Evolutionary conservation across 495 filamentous ascomycete species (phyloP), one percentile per base, ranked within the genome.

Genomic region (Aspergillus taichungensis): DNA sequence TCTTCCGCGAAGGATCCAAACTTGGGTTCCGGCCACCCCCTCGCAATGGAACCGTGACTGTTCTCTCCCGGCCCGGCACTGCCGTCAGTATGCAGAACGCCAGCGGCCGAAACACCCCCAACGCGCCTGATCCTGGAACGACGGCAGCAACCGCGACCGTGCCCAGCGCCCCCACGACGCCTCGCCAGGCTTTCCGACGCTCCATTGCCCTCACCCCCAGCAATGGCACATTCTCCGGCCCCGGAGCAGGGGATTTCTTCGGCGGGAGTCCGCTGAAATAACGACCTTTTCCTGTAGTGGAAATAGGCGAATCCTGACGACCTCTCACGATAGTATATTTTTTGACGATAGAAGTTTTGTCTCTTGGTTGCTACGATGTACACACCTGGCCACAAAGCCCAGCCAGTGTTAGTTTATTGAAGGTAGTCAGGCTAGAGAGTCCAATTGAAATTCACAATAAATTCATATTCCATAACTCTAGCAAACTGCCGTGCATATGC

Each of bases 1-100:
- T 95, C 14, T 95, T 92, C 59, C 72, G 71, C 42, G 78, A 78
- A 66, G 94, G 79, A 30, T 74, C 71, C 48, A 83, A 78, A 40
- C 76, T 72, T 18, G 79, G 82, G 38, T 96, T 85, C 65, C 83
- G 84, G 46, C 82, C 85, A 1, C 89, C 87, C 34, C 61, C 66
- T 32, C 63, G 66, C 33, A 69, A 69, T 24, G 62, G 60, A 7
- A 53, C 54, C 7, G 42, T 55, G 2, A 47, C 55, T 8, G 66
- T 69, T 11, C 62, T 71, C 30, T 71, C 66, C 13, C 64, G 69
- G 14, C 69, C 69, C 6, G 67, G 67, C 28, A 73, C 69, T 8
- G 69, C 67, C 4, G 61, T 73, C 5, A 68, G 63, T 5, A 61
- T 69, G 60, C 59, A 63, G 44, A 69, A 69, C 42, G 52, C 52